Conservation (phyloP, 768 basidiomycete species). For the Naganishia vishniacii region DNA sequence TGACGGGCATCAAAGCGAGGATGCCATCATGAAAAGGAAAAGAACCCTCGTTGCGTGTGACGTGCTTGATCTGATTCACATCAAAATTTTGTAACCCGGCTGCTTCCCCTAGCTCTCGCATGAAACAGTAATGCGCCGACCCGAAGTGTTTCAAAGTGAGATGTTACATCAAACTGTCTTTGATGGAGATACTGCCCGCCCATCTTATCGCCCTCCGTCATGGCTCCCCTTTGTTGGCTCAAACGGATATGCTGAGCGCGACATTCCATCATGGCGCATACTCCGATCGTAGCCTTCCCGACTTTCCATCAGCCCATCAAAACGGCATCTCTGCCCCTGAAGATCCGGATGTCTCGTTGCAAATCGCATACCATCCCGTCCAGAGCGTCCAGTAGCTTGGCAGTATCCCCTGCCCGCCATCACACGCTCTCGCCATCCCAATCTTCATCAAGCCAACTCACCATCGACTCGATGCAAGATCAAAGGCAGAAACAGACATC, state of each 20-base stretch:
- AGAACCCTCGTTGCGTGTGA: not conserved
- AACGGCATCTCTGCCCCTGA: no score
- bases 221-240: not conserved
- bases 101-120: no score
- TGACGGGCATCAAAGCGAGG: not conserved
- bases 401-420: no score
- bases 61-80: not conserved
- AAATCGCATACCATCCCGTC: no score
- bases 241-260: not conserved
- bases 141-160: no score
- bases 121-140: no score
- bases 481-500: no score
- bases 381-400: no score
- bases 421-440: no score
- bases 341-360: no score
- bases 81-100: not conserved
- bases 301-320: not conserved
- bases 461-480: no score
- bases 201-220: not conserved
- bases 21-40: not conserved
- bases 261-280: slow-evolving; percentile 1
- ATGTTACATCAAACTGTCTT: not conserved
- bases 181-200: not conserved
- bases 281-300: not conserved
- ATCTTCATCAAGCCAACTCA: no score